Evolutionary conservation across 2,329 filamentous ascomycete genomes (phyloP), one percentile per base, ranked within the genome.

Genomic region (Metarhizium humberi): DNA sequence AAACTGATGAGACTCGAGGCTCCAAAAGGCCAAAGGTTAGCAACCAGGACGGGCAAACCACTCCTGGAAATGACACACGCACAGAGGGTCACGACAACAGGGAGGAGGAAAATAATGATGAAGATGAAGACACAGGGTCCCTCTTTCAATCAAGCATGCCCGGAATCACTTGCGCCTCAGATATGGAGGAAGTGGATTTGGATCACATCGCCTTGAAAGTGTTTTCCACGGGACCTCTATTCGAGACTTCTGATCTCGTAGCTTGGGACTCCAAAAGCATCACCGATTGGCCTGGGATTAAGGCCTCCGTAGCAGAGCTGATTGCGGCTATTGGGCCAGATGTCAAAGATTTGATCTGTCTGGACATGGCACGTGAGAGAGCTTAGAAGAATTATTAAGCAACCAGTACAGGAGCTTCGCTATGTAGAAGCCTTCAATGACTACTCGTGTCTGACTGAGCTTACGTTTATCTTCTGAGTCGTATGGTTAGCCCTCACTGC

Each of bases 131-230:
- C 20, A 53, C 56, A 14, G 55, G 60, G 36, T 73, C 69, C 25
- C 72, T 91, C 0, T 82, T 90, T 57, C 66, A 73, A 1, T 76
- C 84, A 50, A 75, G 78, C 50, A 85, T 91, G 75, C 87, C 88
- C 0, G 88, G 88, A 0, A 76, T 89, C 43, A 75, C 82, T 47
- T 75, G 80, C 0, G 64, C 79, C 3, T 70, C 76, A 0, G 73
- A 84, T 45, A 73, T 90, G 55, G 64, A 72, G 10, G 61, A 72
- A 3, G 67, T 85, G 51, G 75, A 86, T 55, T 72, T 90, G 43
- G 83, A 83, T 58, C 68, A 76, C 11, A 78, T 89, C 54, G 74
- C 75, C 3, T 69, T 90, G 43, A 74, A 73, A 20, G 71, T 84
- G 7, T 70, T 74, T 50, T 61, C 64, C 2, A 61, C 62, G 1